phyloP scores from a whole-genome alignment of 129 eudicot genomes.

The Daucus carota region DH1_v3.0 NC_030386.2:18512501-18513000 shows the following conservation, averaged over 20 bases:
- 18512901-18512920: slow-evolving; percentile 4
- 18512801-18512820: slow-evolving; percentile 18
- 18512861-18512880: background rate
- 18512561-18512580: background rate
- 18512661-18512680: slow-evolving; percentile 12
- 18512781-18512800: background rate
- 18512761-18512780: slow-evolving; percentile 1
- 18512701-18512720: slow-evolving; percentile 15
- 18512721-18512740: slow-evolving; percentile 1
- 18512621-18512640: background rate
- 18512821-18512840: background rate
- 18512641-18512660: background rate
- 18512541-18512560: background rate
- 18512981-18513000: slow-evolving; percentile 1
- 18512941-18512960: background rate
- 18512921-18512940: background rate
- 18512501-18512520: background rate
- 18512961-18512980: background rate
- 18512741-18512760: slow-evolving; percentile 16
- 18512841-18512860: slow-evolving; percentile 5
- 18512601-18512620: background rate
- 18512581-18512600: background rate
- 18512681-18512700: slow-evolving; percentile 21
- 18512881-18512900: background rate
- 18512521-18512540: background rate